Evolutionary conservation across 768 basidiomycete genomes (phyloP).

Genomic region (Coprinellus aureogranulatus): DNA sequence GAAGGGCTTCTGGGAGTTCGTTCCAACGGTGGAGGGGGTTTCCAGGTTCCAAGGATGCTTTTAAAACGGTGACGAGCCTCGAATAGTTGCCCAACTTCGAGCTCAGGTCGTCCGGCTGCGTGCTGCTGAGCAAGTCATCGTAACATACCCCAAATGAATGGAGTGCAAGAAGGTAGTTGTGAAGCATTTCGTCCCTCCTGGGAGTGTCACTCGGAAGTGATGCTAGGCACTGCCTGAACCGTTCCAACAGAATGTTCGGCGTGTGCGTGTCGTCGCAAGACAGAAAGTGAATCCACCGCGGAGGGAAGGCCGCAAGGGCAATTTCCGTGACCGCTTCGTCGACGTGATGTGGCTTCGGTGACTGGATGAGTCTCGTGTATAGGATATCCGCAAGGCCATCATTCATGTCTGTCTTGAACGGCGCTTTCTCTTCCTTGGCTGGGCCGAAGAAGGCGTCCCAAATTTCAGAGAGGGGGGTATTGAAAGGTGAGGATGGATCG

Average conservation of each 20-base stretch:
- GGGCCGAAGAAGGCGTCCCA: background rate
- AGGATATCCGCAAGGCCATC: background rate
- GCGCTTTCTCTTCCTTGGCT: background rate
- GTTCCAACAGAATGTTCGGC: background rate
- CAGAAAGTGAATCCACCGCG: background rate
- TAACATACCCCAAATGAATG: background rate
- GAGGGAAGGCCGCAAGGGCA: background rate
- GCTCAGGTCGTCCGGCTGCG: too few relatives aligned
- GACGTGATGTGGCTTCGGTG: background rate
- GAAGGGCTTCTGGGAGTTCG: background rate
- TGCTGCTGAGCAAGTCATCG: background rate
- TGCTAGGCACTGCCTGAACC: background rate
- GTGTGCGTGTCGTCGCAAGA: background rate
- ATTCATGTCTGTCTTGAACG: background rate
- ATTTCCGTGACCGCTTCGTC: slow-evolving; percentile 6
- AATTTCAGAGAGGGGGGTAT: slow-evolving; percentile 3
- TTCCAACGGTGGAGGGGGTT: slow-evolving; percentile 1
- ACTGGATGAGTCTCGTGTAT: slow-evolving; percentile 1
- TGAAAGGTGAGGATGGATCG: background rate
- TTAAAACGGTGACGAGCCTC: background rate
- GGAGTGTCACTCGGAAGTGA: background rate
- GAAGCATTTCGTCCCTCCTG: background rate
- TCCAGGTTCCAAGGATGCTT: background rate
- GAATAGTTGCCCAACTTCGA: background rate
- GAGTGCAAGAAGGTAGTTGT: background rate